Evolutionary conservation across 768 basidiomycete genomes (phyloP), one percentile per base, ranked within the genome.

Genomic region (Xerocomus brunneocitrinus): DNA sequence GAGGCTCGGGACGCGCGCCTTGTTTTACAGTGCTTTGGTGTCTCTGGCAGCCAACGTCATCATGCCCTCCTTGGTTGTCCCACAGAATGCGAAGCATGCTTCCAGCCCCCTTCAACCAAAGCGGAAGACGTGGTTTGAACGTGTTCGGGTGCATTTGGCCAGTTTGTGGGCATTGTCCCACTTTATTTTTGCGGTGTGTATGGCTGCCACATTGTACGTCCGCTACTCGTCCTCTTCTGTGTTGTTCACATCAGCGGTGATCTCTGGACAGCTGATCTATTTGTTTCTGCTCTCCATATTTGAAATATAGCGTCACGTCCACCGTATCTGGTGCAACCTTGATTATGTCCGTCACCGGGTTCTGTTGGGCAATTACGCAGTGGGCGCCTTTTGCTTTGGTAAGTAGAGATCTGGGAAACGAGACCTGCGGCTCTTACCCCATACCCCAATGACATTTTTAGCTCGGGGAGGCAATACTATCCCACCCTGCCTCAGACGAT

Each of bases 301-400:
- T 48, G 49, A 24, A 56, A 55, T 39, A 7, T 62, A 95, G 91
- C 58, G 80, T 94, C 59, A 87, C 84, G 3, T 77, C 80, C 8
- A 82, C 77, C 14, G 87, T 94, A 0, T 64, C 64, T 14, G 84
- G 87, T 0, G 87, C 91, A 16, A 92, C 88, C 0, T 52, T 84
- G 12, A 77, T 98, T 55, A 81, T 97, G 47, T 80, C 85, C 8
- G 59, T 89, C 12, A 85, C 86, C 7, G 95, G 95, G 0, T 87
- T 97, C 61, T 87, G 89, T n/a, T 97, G 89, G 91, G 92, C 93
- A 5, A 78, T 98, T 48, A 81, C 86, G 0, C 87, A 88, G 69
- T 98, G 95, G 95, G 92, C 85, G 3, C 95, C 95, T 3, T 95
- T 91, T 70, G 84, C 92, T 0, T 69, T 98, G 63, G 91, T 95